These are phyloP conservation scores for Schoenoplectus tabernaemontani DNA, from an alignment of 202 grass and related monocot species.

Conservation along the genomic window DNA sequence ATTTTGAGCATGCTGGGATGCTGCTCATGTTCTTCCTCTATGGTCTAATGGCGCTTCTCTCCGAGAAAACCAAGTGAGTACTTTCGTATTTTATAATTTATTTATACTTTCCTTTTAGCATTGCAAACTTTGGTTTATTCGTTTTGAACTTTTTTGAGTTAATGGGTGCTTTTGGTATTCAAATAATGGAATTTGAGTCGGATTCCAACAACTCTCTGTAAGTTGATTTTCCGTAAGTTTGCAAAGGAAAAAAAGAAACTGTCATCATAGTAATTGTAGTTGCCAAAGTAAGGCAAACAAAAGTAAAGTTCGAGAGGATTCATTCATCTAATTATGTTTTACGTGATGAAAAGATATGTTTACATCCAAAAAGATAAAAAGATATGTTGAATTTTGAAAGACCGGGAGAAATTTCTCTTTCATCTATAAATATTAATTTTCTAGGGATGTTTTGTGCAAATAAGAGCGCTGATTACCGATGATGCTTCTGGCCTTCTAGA, in stretches of 20 bases:
- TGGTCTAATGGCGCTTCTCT: slow-evolving; percentile 54
- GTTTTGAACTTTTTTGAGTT: background rate
- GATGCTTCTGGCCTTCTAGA: slow-evolving; percentile 18
- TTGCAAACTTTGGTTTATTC: no score
- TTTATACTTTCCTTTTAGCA: background rate
- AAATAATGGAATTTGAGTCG: background rate
- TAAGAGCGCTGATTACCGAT: background rate
- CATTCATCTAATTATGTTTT: no score
- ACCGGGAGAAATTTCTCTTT: background rate
- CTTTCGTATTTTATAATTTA: background rate
- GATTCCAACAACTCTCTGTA: slow-evolving; percentile 7
- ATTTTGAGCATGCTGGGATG: slow-evolving; percentile 94
- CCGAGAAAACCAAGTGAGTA: slow-evolving; percentile 60
- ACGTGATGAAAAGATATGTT: no score
- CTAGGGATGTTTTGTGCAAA: background rate
- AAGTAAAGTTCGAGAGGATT: background rate
- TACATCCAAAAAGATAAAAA: no score
- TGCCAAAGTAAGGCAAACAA: background rate
- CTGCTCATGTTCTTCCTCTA: slow-evolving; percentile 97
- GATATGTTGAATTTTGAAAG: background rate
- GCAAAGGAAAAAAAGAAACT: background rate
- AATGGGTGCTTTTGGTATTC: background rate
- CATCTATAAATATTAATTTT: background rate
- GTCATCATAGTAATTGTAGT: background rate
- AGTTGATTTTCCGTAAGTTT: background rate